phyloP scores from a whole-genome alignment of 129 eudicot species.

The Helichrysum umbraculigerum region DNA sequence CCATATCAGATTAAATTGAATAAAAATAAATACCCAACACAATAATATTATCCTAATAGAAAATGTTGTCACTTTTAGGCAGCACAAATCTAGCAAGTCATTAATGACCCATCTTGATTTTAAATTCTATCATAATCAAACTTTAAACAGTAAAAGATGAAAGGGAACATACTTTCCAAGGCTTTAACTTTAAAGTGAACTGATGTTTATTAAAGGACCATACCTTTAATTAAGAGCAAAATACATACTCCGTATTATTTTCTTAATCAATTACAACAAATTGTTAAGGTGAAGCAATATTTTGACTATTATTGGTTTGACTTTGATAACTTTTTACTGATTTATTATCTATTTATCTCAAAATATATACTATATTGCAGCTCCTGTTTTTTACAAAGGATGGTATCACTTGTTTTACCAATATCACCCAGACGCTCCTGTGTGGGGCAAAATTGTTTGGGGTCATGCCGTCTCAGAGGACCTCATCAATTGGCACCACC shows the following conservation, averaged over 20 bases:
- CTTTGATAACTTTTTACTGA: neutral
- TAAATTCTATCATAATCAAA: neutral
- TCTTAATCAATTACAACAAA: neutral
- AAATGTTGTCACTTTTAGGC: neutral
- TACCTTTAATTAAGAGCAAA: neutral
- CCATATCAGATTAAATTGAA: neutral
- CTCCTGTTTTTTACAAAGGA: constrained; percentile 76
- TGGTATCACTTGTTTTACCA: constrained; percentile 91
- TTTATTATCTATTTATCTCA: neutral
- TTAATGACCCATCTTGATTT: constrained; percentile 10
- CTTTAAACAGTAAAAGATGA: neutral
- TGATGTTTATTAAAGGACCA: constrained; percentile 17
- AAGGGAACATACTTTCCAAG: constrained; percentile 21
- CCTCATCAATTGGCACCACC: constrained; percentile 75
- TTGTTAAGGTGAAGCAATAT: neutral
- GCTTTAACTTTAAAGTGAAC: neutral
- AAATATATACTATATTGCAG: constrained; percentile 35
- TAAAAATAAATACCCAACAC: neutral
- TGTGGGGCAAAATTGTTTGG: constrained; percentile 92
- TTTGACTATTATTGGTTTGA: neutral
- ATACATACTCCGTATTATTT: neutral
- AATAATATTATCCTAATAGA: neutral
- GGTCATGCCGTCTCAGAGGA: constrained; percentile 84
- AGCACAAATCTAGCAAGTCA: constrained; percentile 1
- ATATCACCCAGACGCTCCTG: constrained; percentile 74